Evolutionary conservation across 129 eudicot species (phyloP), one percentile per base, ranked within the genome.

Genomic region (Chrysanthemum makinoi): DNA sequence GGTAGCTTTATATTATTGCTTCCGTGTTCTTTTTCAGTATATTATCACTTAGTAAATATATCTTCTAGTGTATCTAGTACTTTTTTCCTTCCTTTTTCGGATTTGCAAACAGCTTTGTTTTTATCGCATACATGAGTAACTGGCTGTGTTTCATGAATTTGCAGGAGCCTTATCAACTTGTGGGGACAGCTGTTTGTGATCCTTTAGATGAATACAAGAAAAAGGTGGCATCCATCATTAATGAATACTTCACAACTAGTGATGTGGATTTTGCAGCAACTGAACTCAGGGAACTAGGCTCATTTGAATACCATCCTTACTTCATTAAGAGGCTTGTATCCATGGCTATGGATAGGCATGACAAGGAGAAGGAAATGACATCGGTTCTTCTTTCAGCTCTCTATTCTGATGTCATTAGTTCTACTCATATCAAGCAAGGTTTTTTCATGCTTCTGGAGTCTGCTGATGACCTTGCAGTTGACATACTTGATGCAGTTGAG

Each of bases 351-450:
- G 98, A 92, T 66, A 82, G 96, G 62, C 85, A 92, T 69, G 90
- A 92, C 83, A 92, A 89, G 70, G 98, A 92, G 84, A 92, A 92
- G 72, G 98, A 89, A 82, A 92, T 89, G 98, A 83, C 98, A 49
- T 89, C 95, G 0, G 96, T 92, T 73, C 80, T 92, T 50, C 96
- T 92, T 56, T 92, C 98, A 50, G 88, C 95, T 60, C 88, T 93
- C 5, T 93, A 89, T 79, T 91, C 87, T 52, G 95, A 93, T 82
- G 89, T 89, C 61, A 86, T 92, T 80, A 83, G 78, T 51, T 62
- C 96, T 10, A 77, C 86, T 35, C 96, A 89, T 68, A 92, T 92
- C 57, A 89, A 91, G 59, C 91, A 80, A 84, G 98, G 98, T 1
- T 93, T 89, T 68, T 80, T 85, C 77, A 77, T 89, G 88, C 98